A percentile compares a stretch with the other conserved stretches of the same genome.
These are phyloP conservation scores for Murraya paniculata DNA, from an alignment of 345 rosid species.

Conservation along the genomic window DNA sequence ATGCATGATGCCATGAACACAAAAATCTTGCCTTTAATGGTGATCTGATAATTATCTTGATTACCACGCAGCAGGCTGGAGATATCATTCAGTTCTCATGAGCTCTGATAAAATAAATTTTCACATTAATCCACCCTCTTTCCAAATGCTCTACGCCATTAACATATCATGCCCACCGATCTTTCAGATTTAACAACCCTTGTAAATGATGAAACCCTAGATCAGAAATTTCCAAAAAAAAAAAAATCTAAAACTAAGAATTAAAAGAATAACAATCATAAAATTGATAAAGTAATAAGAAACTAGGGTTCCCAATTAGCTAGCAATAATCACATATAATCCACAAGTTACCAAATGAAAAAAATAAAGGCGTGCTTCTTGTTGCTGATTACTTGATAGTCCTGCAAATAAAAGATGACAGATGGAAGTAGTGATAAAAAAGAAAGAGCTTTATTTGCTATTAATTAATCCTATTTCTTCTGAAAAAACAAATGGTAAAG, in stretches of 20 bases:
- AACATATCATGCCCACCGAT: background rate
- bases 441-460: background rate
- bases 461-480: background rate
- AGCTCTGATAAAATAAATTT: conserved; percentile 7
- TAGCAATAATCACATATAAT: background rate
- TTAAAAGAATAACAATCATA: too few species aligned
- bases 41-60: background rate
- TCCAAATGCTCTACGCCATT: background rate
- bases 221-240: background rate
- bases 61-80: background rate
- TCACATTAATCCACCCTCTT: background rate
- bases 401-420: conserved; percentile 8
- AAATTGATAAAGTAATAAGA: background rate
- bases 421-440: conserved; percentile 4
- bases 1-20: conserved; percentile 32
- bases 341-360: background rate
- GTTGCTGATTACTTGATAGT: background rate
- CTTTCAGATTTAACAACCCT: background rate
- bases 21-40: conserved; percentile 4
- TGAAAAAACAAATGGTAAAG: conserved; percentile 6
- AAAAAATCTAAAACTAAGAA: background rate
- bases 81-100: conserved; percentile 18
- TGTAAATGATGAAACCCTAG: conserved; percentile 13
- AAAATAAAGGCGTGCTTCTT: background rate
- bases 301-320: conserved; percentile 15